phyloP scores from a whole-genome alignment of 1,284 basidiomycete genomes.

The Anthracocystis walkeri region DNA sequence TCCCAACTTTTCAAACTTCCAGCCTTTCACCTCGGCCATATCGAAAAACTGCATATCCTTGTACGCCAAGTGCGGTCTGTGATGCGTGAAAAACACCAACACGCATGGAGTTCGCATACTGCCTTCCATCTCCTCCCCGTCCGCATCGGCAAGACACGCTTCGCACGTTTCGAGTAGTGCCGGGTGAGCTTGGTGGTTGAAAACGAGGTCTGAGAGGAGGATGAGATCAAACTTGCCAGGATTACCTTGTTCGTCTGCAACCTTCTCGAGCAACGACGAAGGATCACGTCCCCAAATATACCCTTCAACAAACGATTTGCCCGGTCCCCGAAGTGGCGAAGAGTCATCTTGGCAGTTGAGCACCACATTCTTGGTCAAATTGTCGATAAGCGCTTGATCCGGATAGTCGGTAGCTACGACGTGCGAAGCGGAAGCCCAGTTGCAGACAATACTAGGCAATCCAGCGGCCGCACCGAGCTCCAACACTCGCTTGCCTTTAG shows the following conservation, averaged over 20 bases:
- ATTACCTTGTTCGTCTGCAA: conserved; percentile 59
- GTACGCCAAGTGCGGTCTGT: conserved; percentile 82
- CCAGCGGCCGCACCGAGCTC: conserved; percentile 95
- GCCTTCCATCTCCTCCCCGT: conserved; percentile 19
- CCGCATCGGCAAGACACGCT: conserved; percentile 66
- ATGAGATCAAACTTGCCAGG: conserved; percentile 78
- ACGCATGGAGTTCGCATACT: conserved; percentile 72
- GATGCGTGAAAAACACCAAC: conserved; percentile 92
- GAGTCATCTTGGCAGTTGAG: conserved; percentile 73
- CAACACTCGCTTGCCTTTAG: conserved; percentile 74
- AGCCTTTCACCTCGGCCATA: conserved; percentile 77
- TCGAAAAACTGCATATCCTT: conserved; percentile 87
- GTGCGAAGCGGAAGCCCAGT: conserved; percentile 70
- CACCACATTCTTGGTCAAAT: conserved; percentile 79
- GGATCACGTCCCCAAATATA: conserved; percentile 89
- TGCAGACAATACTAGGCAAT: conserved; percentile 75
- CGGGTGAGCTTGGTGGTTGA: conserved; percentile 81
- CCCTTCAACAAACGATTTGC: conserved; percentile 72
- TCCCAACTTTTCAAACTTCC: conserved; percentile 81
- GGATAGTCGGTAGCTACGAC: conserved; percentile 93
- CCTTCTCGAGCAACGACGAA: conserved; percentile 73
- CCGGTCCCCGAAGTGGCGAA: conserved; percentile 34
- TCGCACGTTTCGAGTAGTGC: conserved; percentile 85
- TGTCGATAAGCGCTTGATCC: conserved; percentile 81
- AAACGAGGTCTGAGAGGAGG: conserved; percentile 90